These are phyloP conservation scores for Beauveria sp. DNA, from an alignment of 2,329 filamentous ascomycete genomes.

Conservation along the genomic window DNA sequence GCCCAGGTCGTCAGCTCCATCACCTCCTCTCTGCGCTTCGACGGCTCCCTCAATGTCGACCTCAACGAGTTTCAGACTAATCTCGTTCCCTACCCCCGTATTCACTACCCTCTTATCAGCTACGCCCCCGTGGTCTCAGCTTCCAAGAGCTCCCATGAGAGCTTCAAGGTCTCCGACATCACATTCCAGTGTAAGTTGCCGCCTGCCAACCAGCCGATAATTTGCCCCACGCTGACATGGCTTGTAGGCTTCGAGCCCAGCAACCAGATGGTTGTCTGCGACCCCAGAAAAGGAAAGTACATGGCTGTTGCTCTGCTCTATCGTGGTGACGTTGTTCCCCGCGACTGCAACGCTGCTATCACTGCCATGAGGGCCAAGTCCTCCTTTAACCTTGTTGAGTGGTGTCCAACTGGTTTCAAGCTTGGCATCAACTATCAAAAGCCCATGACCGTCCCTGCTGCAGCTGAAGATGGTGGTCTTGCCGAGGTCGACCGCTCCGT, in stretches of 20 bases:
- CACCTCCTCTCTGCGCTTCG: conserved; percentile 64
- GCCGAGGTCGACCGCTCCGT: conserved; percentile 56
- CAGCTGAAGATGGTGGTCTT: conserved; percentile 49
- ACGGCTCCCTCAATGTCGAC: conserved; percentile 66
- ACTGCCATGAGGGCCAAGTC: conserved; percentile 62
- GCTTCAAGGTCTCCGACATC: conserved; percentile 75
- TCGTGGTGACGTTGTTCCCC: conserved; percentile 63
- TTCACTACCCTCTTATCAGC: conserved; percentile 67
- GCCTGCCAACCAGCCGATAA: background rate
- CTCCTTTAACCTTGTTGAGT: conserved; percentile 67
- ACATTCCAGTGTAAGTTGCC: conserved; percentile 60
- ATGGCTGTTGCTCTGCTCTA: conserved; percentile 68
- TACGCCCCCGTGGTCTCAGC: conserved; percentile 63
- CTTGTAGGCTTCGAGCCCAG: conserved; percentile 62
- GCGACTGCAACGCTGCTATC: conserved; percentile 61
- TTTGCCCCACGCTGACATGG: conserved; percentile 19
- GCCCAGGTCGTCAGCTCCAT: conserved; percentile 70
- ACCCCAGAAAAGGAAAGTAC: conserved; percentile 68
- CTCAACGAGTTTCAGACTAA: conserved; percentile 75
- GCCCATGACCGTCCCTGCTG: conserved; percentile 49
- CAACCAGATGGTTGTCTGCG: conserved; percentile 73
- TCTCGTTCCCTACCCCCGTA: conserved; percentile 65
- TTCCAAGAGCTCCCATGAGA: conserved; percentile 74
- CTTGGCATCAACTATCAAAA: conserved; percentile 69
- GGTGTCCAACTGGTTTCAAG: conserved; percentile 72